Evolutionary conservation across 176 grass and related monocot genomes (phyloP), one percentile per base, ranked within the genome.

Genomic region (Tillandsia fasciculata): DNA sequence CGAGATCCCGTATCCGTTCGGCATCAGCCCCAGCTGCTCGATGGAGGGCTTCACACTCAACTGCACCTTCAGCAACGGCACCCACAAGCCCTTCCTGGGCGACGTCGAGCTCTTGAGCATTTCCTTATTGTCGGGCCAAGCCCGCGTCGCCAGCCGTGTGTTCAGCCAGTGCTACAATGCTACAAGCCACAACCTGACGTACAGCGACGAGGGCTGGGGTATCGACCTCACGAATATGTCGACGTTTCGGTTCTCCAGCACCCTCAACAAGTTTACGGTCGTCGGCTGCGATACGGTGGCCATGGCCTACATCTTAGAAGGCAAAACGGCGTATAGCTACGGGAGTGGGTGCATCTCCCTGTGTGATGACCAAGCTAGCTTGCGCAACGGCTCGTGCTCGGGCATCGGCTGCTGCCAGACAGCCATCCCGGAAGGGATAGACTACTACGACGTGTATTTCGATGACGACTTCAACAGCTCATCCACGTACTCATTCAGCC

Each of bases 331-430:
- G 10, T 7, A 58, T 8, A 24, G 11, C 2, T 64, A 67, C 68
- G 0, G 0, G 17, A 66, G 70, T 0, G 71, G 70, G 9, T 69
- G 78, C 10, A 18, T 67, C 11, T 63, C 74, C 1, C 2, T 27
- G 0, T 80, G 78, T 33, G 8, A 23, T 0, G 0, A 18, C 20
- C 1, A 1, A 15, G 1, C 1, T 12, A 68, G 15, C 63, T 8
- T 63, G 9, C 68, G 4, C 1, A 11, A 69, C 0, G 51, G 10
- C 1, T 69, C 63, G 24, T 80, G 78, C 64, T 63, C 63, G 9
- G 71, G 78, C 11, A 69, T 64, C 5, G 78, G 78, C 47, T 80
- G 70, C 12, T 80, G 78, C 50, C 70, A 69, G 29, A 69, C 33
- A 2, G 1, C 50, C 12, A 69, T 74, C 12, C 78, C 78, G 0